Evolutionary conservation across 805 yeast genomes (phyloP), one percentile per base, ranked within the genome.

Genomic region (Priceomyces medius): DNA sequence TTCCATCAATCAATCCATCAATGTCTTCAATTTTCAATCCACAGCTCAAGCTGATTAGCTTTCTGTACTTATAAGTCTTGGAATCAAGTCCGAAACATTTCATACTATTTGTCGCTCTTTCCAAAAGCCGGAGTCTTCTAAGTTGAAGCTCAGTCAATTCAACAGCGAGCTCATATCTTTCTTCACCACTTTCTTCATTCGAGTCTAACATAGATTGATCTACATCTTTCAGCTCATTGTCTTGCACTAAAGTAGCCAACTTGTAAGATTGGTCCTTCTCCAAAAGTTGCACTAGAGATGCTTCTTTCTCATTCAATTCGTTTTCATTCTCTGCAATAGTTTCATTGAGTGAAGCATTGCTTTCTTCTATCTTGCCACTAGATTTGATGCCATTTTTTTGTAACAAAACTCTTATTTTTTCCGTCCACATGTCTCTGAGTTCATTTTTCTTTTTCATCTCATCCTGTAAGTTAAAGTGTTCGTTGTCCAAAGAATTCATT

Each of bases 1-100:
- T 85, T 16, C 91, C 97, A 49, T 86, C 91, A 38, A 91, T 71
- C 44, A 88, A 72, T 21, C 86, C 84, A 55, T 83, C 88, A 43
- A 91, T 83, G 45, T 85, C 93, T 45, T 87, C 95, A 16, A 82
- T 74, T 37, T 81, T 79, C 41, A 88, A 73, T 2, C 88, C 95
- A 58, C 95, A 85, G 36, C 88, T 78, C 35, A 81, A 66, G 18
- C 91, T 78, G 32, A 93, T 82, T 46, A 91, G 71, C 54, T 81
- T 80, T 48, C 95, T 74, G 67, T 91, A 85, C 58, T 88, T 88
- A 53, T 77, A 79, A 64, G 84, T 81, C 50, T 76, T 79, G 18
- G 70, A 65, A 41, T 76, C 79, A 47, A 75, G 67, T 45, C 63
- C 79, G 59, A 43, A 76, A 59, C 48, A 48, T 38, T 60, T 66